A percentile compares a stretch with the other conserved stretches of the same genome.
phyloP scores from a whole-genome alignment of 2,329 filamentous ascomycete species.

The Colletotrichum abscissum region DNA sequence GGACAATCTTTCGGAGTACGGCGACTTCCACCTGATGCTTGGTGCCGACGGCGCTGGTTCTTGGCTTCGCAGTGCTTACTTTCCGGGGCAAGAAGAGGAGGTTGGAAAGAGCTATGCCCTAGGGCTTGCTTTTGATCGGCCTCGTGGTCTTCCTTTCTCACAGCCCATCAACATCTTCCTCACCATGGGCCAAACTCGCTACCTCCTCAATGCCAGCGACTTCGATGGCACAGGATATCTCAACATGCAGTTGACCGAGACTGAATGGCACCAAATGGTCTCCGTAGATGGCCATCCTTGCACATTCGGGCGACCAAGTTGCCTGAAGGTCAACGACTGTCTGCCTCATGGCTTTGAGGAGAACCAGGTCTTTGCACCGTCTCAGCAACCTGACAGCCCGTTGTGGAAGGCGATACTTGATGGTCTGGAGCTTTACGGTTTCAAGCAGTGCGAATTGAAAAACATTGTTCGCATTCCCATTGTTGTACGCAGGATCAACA shows the following conservation, averaged over 20 bases:
- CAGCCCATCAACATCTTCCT: slow-evolving; percentile 50
- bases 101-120: slow-evolving; percentile 47
- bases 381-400: slow-evolving; percentile 41
- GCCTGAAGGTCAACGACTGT: slow-evolving; percentile 41
- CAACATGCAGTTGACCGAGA: slow-evolving; percentile 49
- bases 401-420: slow-evolving; percentile 48
- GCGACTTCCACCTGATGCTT: slow-evolving; percentile 48
- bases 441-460: slow-evolving; percentile 48
- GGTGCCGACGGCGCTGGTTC: slow-evolving; percentile 49
- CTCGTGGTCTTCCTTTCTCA: slow-evolving; percentile 45
- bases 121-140: slow-evolving; percentile 47
- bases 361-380: slow-evolving; percentile 46
- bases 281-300: slow-evolving; percentile 44
- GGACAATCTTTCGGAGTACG: slow-evolving; percentile 42
- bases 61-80: slow-evolving; percentile 47
- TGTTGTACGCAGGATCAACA: slow-evolving; percentile 46
- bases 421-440: slow-evolving; percentile 48
- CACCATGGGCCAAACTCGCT: slow-evolving; percentile 48
- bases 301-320: slow-evolving; percentile 46
- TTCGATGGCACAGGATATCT: slow-evolving; percentile 46
- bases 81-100: slow-evolving; percentile 47
- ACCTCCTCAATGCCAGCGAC: slow-evolving; percentile 49
- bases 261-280: slow-evolving; percentile 48
- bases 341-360: slow-evolving; percentile 44
- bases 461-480: slow-evolving; percentile 50